phyloP scores from a whole-genome alignment of 352 stramenopile species.

The Phytophthora ramorum region DNA sequence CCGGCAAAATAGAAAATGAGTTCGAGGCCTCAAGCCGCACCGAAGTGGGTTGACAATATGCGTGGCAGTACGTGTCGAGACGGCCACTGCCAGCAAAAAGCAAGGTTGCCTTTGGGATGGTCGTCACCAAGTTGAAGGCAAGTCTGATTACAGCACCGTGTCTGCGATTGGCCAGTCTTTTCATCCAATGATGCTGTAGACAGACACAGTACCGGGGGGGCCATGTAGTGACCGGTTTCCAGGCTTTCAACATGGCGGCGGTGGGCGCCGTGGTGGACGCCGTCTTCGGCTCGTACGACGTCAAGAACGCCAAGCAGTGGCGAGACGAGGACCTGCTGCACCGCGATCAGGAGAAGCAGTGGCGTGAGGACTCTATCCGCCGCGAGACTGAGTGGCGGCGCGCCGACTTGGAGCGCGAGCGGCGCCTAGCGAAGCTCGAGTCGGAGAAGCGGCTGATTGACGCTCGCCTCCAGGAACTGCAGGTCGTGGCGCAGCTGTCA shows the following conservation, averaged over 20 bases:
- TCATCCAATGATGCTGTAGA: not conserved
- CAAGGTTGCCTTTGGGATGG: constrained; percentile 21
- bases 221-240: constrained; percentile 3
- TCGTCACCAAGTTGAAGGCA: constrained; percentile 40
- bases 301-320: constrained; percentile 87
- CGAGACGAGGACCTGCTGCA: constrained; percentile 77
- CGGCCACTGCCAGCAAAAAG: not conserved
- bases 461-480: too few relatives aligned
- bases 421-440: constrained; percentile 78
- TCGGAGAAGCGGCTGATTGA: too few relatives aligned
- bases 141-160: constrained; percentile 28
- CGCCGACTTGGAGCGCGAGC: constrained; percentile 72
- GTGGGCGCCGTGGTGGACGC: constrained; percentile 75
- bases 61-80: not conserved
- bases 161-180: constrained; percentile 11
- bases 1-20: not conserved
- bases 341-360: constrained; percentile 81
- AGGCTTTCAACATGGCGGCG: constrained; percentile 45
- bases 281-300: constrained; percentile 83
- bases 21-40: not conserved
- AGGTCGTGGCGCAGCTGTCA: too few relatives aligned
- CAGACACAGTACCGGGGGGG: constrained; percentile 19
- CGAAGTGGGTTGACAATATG: not conserved
- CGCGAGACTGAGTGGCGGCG: constrained; percentile 74
- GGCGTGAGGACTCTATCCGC: constrained; percentile 74